Conservation (phyloP, 139 green algal genomes). For the Chlamydomonas sp. region DNA sequence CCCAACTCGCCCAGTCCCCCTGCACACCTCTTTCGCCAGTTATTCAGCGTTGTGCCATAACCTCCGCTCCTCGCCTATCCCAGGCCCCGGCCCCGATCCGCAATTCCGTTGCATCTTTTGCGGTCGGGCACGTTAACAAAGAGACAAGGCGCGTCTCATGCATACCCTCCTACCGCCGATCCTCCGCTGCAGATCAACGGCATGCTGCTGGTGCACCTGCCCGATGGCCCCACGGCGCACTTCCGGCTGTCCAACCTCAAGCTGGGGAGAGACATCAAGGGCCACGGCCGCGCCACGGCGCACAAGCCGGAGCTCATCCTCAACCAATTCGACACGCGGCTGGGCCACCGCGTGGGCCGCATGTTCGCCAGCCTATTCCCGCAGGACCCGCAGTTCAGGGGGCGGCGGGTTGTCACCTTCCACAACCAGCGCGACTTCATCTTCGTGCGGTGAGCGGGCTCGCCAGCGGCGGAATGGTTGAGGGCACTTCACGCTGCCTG, state of each 20-base stretch:
- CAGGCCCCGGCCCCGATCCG: background rate
- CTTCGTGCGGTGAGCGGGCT: constrained; percentile 85
- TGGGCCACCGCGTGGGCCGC: constrained; percentile 87
- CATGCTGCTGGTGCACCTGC: constrained; percentile 91
- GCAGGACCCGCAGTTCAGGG: constrained; percentile 91
- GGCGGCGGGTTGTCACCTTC: constrained; percentile 93
- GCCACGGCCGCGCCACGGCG: constrained; percentile 79
- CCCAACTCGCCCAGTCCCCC: too few relatives aligned
- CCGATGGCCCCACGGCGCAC: constrained; percentile 88
- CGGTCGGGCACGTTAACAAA: background rate
- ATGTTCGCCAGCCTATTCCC: constrained; percentile 94
- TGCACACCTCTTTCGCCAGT: too few relatives aligned
- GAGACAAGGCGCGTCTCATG: background rate
- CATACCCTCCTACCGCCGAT: background rate
- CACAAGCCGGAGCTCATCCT: constrained; percentile 94
- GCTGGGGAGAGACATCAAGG: constrained; percentile 88
- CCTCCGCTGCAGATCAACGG: constrained; percentile 71
- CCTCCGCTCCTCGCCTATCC: too few relatives aligned
- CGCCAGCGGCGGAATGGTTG: too few relatives aligned
- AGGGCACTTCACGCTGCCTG: too few relatives aligned
- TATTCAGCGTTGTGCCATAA: too few relatives aligned
- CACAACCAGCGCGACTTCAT: constrained; percentile 99
- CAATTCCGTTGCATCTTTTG: background rate
- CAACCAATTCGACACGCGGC: constrained; percentile 94
- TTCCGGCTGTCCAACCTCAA: constrained; percentile 87